These are phyloP conservation scores for Cyamopsis tetragonoloba DNA, from an alignment of 306 rosid species.

Conservation along the genomic window DNA sequence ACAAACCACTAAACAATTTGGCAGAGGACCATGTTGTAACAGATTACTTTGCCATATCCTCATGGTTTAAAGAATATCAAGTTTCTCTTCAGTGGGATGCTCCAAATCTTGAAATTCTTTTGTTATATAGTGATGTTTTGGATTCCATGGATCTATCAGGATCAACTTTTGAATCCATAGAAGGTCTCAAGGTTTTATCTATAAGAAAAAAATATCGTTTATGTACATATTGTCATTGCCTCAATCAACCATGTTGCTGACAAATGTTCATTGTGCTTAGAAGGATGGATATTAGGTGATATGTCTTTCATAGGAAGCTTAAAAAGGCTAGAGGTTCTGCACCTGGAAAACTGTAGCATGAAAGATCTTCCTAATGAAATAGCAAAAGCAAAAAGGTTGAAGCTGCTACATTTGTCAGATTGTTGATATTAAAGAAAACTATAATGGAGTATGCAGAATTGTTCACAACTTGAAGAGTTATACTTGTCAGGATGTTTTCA, in stretches of 20 bases:
- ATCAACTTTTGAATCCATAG: neutral
- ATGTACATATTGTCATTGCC: neutral
- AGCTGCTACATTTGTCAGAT: neutral
- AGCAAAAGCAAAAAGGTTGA: neutral
- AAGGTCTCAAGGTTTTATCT: constrained; percentile 6
- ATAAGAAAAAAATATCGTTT: no score
- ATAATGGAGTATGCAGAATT: constrained; percentile 3
- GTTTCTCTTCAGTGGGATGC: neutral
- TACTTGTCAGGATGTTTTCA: neutral
- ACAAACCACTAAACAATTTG: neutral
- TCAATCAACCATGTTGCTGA: neutral
- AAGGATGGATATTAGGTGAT: neutral
- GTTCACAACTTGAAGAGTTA: constrained; percentile 22
- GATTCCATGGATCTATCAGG: neutral
- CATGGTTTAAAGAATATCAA: neutral
- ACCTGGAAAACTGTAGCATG: neutral
- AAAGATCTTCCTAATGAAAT: neutral
- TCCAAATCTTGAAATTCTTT: constrained; percentile 8
- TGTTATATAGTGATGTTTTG: neutral
- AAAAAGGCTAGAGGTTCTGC: neutral
- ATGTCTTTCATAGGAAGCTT: neutral
- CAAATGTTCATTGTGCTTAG: neutral
- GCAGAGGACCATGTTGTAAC: neutral
- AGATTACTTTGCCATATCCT: constrained; percentile 1
- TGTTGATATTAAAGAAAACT: neutral